Evolutionary conservation across 257 asterid species (phyloP).

Genomic region (Nyctanthes arbortristis): DNA sequence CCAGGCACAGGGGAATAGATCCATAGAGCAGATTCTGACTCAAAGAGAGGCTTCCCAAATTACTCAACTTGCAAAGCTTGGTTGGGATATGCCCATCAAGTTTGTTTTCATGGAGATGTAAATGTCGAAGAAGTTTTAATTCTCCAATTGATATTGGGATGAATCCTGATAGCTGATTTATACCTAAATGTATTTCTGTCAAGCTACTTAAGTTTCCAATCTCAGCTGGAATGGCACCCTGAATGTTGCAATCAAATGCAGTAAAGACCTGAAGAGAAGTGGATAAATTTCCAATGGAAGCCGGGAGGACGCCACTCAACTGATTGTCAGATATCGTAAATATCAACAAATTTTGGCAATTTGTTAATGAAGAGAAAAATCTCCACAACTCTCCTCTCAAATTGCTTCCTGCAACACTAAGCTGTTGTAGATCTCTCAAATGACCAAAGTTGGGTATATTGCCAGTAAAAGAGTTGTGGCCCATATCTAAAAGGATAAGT

Average conservation of each 20-base stretch:
- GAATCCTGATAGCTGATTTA: constrained; percentile 39
- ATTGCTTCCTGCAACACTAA: constrained; percentile 33
- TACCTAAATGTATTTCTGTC: constrained; percentile 30
- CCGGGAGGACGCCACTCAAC: constrained; percentile 45
- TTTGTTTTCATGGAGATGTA: constrained; percentile 48
- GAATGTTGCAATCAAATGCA: constrained; percentile 34
- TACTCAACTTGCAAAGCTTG: constrained; percentile 43
- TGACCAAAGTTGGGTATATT: constrained; percentile 38
- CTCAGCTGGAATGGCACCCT: constrained; percentile 46
- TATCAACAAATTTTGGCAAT: constrained; percentile 22
- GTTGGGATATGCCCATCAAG: constrained; percentile 46
- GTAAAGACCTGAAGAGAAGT: constrained; percentile 25
- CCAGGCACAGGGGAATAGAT: too few relatives aligned
- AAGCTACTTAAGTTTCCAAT: too few relatives aligned
- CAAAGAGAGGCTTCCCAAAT: too few relatives aligned
- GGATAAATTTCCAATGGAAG: constrained; percentile 50
- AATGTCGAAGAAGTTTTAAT: constrained; percentile 25
- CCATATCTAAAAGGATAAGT: constrained; percentile 23
- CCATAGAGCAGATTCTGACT: too few relatives aligned
- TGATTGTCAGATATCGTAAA: constrained; percentile 40
- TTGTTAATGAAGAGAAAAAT: constrained; percentile 43
- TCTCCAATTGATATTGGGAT: constrained; percentile 46
- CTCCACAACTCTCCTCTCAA: constrained; percentile 36
- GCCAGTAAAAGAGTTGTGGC: constrained; percentile 34
- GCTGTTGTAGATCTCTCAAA: constrained; percentile 26